Conservation (phyloP, 768 basidiomycete species). For the Tricholoma terreum region DNA sequence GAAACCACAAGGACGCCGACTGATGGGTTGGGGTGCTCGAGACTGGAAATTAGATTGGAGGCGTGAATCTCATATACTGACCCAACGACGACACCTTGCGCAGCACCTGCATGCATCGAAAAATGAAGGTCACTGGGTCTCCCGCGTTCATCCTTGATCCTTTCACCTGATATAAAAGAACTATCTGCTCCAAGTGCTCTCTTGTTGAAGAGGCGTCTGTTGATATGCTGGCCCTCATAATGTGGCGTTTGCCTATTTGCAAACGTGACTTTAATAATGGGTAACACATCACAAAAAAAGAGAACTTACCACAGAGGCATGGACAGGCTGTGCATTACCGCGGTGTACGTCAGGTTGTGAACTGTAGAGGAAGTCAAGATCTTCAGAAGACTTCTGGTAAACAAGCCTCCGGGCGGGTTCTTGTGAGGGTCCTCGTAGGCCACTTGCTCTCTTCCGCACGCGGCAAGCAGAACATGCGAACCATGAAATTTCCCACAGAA, state of each 20-base stretch:
- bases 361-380: conserved; percentile 20
- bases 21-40: conserved; percentile 17
- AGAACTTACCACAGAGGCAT: conserved; percentile 26
- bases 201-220: conserved; percentile 31
- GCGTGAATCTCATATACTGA: conserved; percentile 24
- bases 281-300: neutral
- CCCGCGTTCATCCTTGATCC: conserved; percentile 1
- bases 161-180: conserved; percentile 23
- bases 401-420: conserved; percentile 24
- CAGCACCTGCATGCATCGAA: conserved; percentile 26
- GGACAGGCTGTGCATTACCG: conserved; percentile 29
- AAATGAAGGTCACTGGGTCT: conserved; percentile 6
- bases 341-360: conserved; percentile 28
- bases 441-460: conserved; percentile 34
- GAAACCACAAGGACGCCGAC: conserved; percentile 20
- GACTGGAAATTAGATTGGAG: conserved; percentile 19
- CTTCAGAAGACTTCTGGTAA: conserved; percentile 28
- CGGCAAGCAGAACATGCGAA: conserved; percentile 42
- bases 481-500: conserved; percentile 26
- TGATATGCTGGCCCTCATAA: conserved; percentile 31
- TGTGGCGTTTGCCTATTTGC: conserved; percentile 32
- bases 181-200: conserved; percentile 24
- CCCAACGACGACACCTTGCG: conserved; percentile 30
- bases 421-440: conserved; percentile 27
- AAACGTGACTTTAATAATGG: neutral